A percentile compares a stretch with the other conserved stretches of the same genome.
These are phyloP conservation scores for Puccinia triticina DNA, from an alignment of 1,284 basidiomycete genomes.

Conservation along the genomic window DNA sequence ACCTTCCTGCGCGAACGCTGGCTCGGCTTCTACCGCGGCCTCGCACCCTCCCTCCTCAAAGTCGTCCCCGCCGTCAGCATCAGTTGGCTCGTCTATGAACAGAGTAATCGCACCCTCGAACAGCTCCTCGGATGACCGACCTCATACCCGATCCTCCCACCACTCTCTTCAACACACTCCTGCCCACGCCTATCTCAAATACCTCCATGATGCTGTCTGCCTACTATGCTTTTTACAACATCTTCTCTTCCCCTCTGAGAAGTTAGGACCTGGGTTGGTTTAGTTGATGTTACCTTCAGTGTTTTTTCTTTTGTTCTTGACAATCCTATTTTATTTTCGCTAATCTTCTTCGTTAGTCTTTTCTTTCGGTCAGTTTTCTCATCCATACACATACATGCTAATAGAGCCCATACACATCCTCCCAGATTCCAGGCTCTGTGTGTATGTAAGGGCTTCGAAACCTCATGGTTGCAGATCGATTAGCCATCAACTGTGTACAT, in stretches of 20 bases:
- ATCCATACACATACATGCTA: too few species aligned
- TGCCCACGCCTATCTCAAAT: background rate
- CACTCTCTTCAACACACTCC: background rate
- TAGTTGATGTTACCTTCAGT: background rate
- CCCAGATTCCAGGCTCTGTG: too few species aligned
- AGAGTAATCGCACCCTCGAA: constrained; percentile 36
- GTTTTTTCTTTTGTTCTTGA: background rate
- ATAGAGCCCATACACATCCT: too few species aligned
- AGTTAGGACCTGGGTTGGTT: background rate
- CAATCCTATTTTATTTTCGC: background rate
- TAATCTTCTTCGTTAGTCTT: background rate
- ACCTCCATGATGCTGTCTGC: too few species aligned
- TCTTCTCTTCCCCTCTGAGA: too few species aligned
- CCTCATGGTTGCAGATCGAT: too few species aligned
- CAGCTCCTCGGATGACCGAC: background rate
- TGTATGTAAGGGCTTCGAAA: too few species aligned
- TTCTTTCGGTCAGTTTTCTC: background rate
- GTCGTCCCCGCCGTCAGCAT: constrained; percentile 93
- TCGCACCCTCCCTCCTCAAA: constrained; percentile 62
- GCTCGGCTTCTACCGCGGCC: constrained; percentile 86
- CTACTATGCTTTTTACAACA: too few species aligned
- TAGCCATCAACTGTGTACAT: too few species aligned
- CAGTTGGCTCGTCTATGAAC: constrained; percentile 69
- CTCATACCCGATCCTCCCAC: background rate
- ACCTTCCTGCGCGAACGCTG: constrained; percentile 86